Percentiles rank a stretch among this genome's conserved stretches.
Conservation (phyloP, 495 filamentous ascomycete genomes). For the Aspergillus asperescens region DNA sequence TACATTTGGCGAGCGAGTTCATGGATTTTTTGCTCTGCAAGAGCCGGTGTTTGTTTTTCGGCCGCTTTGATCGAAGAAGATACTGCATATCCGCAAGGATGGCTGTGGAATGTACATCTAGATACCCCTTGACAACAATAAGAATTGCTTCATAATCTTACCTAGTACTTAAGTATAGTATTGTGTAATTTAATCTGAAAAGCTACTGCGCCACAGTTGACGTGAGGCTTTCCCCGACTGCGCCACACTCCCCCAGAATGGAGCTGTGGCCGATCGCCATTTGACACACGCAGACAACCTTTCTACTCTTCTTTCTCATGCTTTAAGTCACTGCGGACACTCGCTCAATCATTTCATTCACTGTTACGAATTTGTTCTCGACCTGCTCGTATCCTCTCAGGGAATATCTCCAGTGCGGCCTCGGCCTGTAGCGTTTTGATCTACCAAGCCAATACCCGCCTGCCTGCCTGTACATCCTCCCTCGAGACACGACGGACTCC, state of each 20-base stretch:
- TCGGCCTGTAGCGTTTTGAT: neutral
- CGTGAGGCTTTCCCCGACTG: neutral
- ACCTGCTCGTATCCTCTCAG: neutral
- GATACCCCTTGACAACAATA: slow-evolving; percentile 24
- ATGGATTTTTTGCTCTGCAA: slow-evolving; percentile 3
- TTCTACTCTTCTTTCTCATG: slow-evolving; percentile 2
- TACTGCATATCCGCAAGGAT: slow-evolving; percentile 8
- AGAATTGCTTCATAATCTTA: neutral
- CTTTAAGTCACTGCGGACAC: neutral
- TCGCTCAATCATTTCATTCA: neutral
- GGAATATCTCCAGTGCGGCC: neutral
- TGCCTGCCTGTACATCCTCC: slow-evolving; percentile 4
- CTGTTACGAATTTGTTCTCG: neutral
- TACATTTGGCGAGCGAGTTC: slow-evolving; percentile 9
- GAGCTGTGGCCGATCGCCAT: neutral
- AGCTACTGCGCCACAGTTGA: slow-evolving; percentile 2
- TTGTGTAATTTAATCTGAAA: too few species aligned
- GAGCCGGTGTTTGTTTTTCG: slow-evolving; percentile 12
- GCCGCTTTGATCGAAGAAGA: neutral
- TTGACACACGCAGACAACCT: slow-evolving; percentile 8
- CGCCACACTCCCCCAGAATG: slow-evolving; percentile 12
- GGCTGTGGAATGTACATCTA: slow-evolving; percentile 23
- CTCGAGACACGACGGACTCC: neutral
- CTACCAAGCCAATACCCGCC: neutral
- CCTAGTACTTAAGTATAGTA: neutral